Evolutionary conservation across 225 moss, liverwort and hornwort species (phyloP), one percentile per base, ranked within the genome.

Genomic region (Marchantia paleacea): DNA sequence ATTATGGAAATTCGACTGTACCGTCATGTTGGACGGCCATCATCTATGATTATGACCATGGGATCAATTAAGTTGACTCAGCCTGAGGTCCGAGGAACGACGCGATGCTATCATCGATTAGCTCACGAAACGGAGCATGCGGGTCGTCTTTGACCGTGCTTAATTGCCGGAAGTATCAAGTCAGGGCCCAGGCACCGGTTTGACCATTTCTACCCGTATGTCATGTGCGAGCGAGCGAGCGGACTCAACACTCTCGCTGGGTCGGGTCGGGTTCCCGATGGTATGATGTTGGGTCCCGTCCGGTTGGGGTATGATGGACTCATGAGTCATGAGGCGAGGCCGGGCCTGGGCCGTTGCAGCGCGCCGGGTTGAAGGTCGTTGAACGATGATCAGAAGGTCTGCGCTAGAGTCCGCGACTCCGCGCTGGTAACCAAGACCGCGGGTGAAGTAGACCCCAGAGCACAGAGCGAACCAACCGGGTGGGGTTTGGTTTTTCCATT

Each of bases 281-380:
- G n/a, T n/a, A n/a, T n/a, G n/a, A n/a, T n/a, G n/a, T n/a, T n/a
- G n/a, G n/a, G n/a, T n/a, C n/a, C n/a, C n/a, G n/a, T n/a, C n/a
- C n/a, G n/a, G n/a, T n/a, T n/a, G n/a, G 60, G n/a, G 60, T 61
- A 19, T 24, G 6, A 62, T 24, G 22, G 62, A 24, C 62, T 62
- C 62, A 62, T 20, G 22, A 8, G 18, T 62, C 9, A 10, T 0
- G 22, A 39, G 39, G 39, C 39, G 39, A 2, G 39, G 39, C 39
- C 39, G 39, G 39, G 57, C 2, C 57, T 5, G 10, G 68, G 68
- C 72, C 72, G 72, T 72, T 16, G 70, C 12, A 49, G 48, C 18
- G 48, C 20, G 72, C 72, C 72, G 51, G 72, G 48, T 49, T 72
- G 50, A 49, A 72, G 24, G 71, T 71, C 47, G 71, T 71, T 71